Evolutionary conservation across 2,329 filamentous ascomycete genomes (phyloP).

Genomic region (Trichoderma asperellum): DNA sequence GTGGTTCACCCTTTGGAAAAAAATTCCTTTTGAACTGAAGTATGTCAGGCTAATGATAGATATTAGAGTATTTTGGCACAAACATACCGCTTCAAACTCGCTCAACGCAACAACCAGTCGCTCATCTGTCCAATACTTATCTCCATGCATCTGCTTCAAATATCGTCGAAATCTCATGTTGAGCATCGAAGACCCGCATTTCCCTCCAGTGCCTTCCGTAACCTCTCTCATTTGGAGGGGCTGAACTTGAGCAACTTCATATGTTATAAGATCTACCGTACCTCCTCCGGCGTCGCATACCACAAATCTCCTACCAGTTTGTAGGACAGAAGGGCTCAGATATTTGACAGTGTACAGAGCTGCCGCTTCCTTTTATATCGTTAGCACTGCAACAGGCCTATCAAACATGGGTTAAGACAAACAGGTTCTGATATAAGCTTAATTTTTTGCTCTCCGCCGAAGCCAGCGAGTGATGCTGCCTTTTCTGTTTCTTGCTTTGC

Average conservation of each 20-base stretch:
- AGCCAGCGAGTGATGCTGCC: constrained; percentile 45
- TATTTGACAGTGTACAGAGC: constrained; percentile 54
- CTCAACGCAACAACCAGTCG: constrained; percentile 47
- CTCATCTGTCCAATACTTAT: constrained; percentile 49
- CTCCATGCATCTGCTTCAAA: constrained; percentile 48
- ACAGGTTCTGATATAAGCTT: constrained; percentile 55
- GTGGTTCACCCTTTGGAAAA: constrained; percentile 42
- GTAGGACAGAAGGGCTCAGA: constrained; percentile 47
- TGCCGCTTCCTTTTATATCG: constrained; percentile 50
- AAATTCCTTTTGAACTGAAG: constrained; percentile 47
- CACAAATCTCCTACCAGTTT: constrained; percentile 53
- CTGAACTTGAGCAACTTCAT: constrained; percentile 50
- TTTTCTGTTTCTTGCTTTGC: constrained; percentile 56
- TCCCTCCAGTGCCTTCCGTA: constrained; percentile 52
- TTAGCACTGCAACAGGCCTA: constrained; percentile 17
- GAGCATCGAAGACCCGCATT: constrained; percentile 55
- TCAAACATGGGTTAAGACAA: constrained; percentile 26
- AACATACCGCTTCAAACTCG: constrained; percentile 48
- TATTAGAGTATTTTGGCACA: constrained; percentile 46
- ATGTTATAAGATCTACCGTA: constrained; percentile 59
- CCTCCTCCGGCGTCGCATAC: constrained; percentile 60
- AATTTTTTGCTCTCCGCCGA: constrained; percentile 48
- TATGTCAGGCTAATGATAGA: constrained; percentile 14
- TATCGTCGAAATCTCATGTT: constrained; percentile 53
- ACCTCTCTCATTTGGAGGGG: constrained; percentile 54